Percentiles rank a stretch among this genome's conserved stretches.
Conservation (phyloP, 176 grass and related monocot genomes). For the Bothriochloa decipiens region DNA sequence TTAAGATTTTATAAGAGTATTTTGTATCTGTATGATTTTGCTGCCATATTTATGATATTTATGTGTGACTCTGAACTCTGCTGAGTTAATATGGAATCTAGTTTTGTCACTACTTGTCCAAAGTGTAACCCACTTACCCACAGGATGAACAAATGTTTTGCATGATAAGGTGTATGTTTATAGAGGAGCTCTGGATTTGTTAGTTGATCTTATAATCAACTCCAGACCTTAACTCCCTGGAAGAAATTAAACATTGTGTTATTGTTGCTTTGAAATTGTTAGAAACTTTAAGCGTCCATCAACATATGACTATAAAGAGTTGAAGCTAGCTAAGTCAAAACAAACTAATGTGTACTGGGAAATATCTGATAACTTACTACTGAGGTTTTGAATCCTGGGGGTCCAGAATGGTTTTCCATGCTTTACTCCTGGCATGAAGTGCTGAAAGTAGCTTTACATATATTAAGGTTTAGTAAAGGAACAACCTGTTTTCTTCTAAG, state of each 20-base stretch:
- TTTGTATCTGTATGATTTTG: neutral
- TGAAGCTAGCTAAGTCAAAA: neutral
- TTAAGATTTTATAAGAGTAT: neutral
- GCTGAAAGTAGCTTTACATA: neutral
- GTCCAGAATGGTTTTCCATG: neutral
- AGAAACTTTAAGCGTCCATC: neutral
- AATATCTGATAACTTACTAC: neutral
- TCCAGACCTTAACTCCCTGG: neutral
- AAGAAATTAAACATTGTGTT: neutral
- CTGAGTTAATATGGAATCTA: neutral
- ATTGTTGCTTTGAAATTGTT: neutral
- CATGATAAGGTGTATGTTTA: neutral
- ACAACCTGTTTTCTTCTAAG: neutral
- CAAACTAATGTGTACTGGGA: neutral
- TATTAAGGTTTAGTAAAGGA: neutral
- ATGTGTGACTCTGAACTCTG: neutral
- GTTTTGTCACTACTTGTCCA: neutral
- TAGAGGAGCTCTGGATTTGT: neutral
- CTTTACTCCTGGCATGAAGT: neutral
- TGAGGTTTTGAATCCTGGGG: neutral
- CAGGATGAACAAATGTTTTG: neutral
- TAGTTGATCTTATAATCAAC: slow-evolving; percentile 1
- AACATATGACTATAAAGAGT: neutral
- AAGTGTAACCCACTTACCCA: neutral
- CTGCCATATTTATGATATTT: neutral